Evolutionary conservation across 345 rosid species (phyloP).

Genomic region (Euphorbia pulcherrima): DNA sequence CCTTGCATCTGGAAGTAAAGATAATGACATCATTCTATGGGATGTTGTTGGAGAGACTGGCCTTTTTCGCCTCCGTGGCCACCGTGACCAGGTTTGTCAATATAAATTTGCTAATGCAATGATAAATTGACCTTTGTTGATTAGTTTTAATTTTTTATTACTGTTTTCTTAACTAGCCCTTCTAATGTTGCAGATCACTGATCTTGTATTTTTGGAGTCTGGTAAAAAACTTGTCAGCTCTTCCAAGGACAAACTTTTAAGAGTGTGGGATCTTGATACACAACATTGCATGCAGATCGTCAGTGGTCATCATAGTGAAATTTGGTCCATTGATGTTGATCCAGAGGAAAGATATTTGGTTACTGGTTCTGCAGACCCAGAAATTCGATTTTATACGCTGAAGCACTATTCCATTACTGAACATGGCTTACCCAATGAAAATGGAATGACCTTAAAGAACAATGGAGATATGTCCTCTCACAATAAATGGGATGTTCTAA

Average conservation of each 20-base stretch:
- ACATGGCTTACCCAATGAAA: conserved; percentile 23
- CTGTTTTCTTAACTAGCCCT: conserved; percentile 1
- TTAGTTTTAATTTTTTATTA: background rate
- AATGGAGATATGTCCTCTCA: conserved; percentile 37
- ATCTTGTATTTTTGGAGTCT: conserved; percentile 80
- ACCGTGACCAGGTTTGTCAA: conserved; percentile 78
- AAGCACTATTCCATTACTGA: conserved; percentile 39
- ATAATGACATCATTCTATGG: conserved; percentile 84
- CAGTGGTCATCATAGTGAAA: conserved; percentile 94
- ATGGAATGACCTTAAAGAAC: conserved; percentile 29
- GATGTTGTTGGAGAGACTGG: conserved; percentile 88
- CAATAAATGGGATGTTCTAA: conserved; percentile 72
- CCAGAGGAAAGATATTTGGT: conserved; percentile 76
- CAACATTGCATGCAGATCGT: conserved; percentile 89
- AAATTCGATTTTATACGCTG: conserved; percentile 66
- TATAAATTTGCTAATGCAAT: background rate
- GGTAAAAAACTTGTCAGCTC: conserved; percentile 84
- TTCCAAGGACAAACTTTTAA: conserved; percentile 86
- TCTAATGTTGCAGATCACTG: conserved; percentile 63
- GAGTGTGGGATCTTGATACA: conserved; percentile 99
- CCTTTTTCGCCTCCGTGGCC: conserved; percentile 80
- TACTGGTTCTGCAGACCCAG: conserved; percentile 84
- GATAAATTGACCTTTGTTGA: background rate
- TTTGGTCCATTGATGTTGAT: conserved; percentile 90
- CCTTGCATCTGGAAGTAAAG: conserved; percentile 96